Percentiles rank a stretch among this genome's conserved stretches.
Evolutionary conservation across 2,329 filamentous ascomycete genomes (phyloP).

Genomic region (Colletotrichum echinochloae): DNA sequence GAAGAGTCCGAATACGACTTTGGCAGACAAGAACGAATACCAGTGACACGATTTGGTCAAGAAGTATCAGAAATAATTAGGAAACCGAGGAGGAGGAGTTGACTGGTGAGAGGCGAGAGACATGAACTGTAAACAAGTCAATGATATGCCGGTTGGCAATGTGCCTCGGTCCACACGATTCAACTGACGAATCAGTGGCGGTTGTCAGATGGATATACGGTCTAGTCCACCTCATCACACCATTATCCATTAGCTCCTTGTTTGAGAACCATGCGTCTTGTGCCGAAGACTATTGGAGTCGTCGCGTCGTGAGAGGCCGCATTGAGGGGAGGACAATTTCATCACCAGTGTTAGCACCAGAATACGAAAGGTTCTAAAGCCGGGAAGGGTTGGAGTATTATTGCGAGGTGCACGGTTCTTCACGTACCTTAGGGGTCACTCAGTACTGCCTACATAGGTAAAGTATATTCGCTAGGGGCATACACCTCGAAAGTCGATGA

Average conservation of each 20-base stretch:
- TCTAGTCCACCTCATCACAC: conserved; percentile 5
- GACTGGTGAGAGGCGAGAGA: background rate
- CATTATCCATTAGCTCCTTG: conserved; percentile 13
- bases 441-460: background rate
- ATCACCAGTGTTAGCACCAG: conserved; percentile 2
- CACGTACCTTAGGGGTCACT: background rate
- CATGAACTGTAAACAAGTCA: background rate
- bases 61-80: background rate
- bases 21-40: background rate
- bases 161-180: conserved; percentile 19
- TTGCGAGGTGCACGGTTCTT: background rate
- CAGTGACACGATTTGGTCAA: background rate
- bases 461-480: background rate
- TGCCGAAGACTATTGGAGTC: conserved; percentile 17
- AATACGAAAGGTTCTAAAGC: conserved; percentile 1
- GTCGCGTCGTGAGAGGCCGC: background rate
- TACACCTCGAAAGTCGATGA: background rate
- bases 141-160: conserved; percentile 17
- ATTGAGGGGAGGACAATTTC: conserved; percentile 8
- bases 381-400: conserved; percentile 7
- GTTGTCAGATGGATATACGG: conserved; percentile 4
- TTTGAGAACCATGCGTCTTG: conserved; percentile 6
- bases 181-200: conserved; percentile 23
- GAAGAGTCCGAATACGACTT: conserved; percentile 2
- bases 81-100: background rate